Evolutionary conservation across 352 stramenopile genomes (phyloP), one percentile per base, ranked within the genome.

Genomic region (Phytopythium cucurbitacearum): DNA sequence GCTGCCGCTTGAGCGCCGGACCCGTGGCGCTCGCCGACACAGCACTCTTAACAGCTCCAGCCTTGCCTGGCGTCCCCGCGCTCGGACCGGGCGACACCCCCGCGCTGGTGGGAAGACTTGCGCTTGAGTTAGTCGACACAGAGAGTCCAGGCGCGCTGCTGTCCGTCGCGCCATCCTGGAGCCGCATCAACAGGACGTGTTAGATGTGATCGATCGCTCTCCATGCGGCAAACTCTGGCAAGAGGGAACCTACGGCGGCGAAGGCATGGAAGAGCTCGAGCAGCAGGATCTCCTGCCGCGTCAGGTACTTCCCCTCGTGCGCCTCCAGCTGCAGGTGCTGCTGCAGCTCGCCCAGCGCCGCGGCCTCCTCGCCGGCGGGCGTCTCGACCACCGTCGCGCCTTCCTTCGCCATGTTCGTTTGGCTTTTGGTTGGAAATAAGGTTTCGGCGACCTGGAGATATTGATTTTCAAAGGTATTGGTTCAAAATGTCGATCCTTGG

Each of bases 301-400:
- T 92, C 41, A 92, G 76, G 69, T 89, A 92, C 57, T 85, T 85
- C 9, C 73, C 76, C 9, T 79, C 71, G 46, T 67, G 81, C 4
- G 75, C 67, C 53, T 88, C 71, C 40, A 92, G 77, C 68, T 89
- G 79, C 56, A 90, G 65, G 51, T 89, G 76, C 69, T 80, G 64
- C 71, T 89, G 80, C 51, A 90, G 70, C 50, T 80, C 78, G 36
- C 69, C 55, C 40, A 71, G 61, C 60, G 55, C 48, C 45, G 16
- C 58, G 15, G 82, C 72, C 51, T 86, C 77, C 13, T 85, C 77
- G 56, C 79, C 79, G 40, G 57, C 40, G n/a, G 50, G 12, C n/a
- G 41, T 28, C 48, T 16, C 39, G 39, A 66, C 38, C 9, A 43
- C 50, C 34, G 60, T 34, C 35, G 40, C 35, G 50, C 9, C 48